Evolutionary conservation across 1,284 basidiomycete genomes (phyloP).

Genomic region (Ganoderma leucocontextum): DNA sequence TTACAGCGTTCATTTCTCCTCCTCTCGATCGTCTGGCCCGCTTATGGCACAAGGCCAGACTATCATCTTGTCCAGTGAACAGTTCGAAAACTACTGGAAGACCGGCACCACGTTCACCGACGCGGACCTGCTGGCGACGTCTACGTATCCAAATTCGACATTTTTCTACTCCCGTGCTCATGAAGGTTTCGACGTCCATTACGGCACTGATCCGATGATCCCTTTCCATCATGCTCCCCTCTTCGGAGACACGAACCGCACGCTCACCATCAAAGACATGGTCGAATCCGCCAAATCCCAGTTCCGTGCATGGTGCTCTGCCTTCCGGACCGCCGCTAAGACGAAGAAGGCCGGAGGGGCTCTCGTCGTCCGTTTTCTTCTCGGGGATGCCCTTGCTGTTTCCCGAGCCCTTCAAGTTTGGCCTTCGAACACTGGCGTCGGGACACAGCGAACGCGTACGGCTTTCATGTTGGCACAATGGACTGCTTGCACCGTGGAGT

Average conservation of each 20-base stretch:
- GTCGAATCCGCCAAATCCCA: slow-evolving; percentile 41
- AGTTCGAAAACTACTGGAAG: slow-evolving; percentile 47
- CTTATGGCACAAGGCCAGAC: not conserved
- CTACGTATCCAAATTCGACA: slow-evolving; percentile 54
- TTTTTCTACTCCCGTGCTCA: slow-evolving; percentile 54
- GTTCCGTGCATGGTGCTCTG: slow-evolving; percentile 48
- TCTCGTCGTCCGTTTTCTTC: slow-evolving; percentile 45
- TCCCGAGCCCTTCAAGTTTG: slow-evolving; percentile 41
- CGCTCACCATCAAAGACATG: slow-evolving; percentile 34
- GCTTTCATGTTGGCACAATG: not conserved
- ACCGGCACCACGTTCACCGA: slow-evolving; percentile 50
- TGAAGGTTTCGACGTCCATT: slow-evolving; percentile 54
- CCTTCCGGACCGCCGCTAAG: slow-evolving; percentile 37
- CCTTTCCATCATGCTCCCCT: slow-evolving; percentile 56
- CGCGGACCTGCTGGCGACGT: slow-evolving; percentile 34
- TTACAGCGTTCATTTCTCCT: not conserved
- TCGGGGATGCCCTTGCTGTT: slow-evolving; percentile 47
- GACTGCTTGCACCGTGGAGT: not conserved
- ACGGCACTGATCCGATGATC: slow-evolving; percentile 53
- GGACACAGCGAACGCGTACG: not conserved
- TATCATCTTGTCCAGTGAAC: not conserved
- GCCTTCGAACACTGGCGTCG: not conserved
- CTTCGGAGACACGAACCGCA: slow-evolving; percentile 38
- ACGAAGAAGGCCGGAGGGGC: not conserved
- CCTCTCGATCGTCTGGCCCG: not conserved